Evolutionary conservation across 2,329 filamentous ascomycete genomes (phyloP).

Genomic region (Bisporella sp.): DNA sequence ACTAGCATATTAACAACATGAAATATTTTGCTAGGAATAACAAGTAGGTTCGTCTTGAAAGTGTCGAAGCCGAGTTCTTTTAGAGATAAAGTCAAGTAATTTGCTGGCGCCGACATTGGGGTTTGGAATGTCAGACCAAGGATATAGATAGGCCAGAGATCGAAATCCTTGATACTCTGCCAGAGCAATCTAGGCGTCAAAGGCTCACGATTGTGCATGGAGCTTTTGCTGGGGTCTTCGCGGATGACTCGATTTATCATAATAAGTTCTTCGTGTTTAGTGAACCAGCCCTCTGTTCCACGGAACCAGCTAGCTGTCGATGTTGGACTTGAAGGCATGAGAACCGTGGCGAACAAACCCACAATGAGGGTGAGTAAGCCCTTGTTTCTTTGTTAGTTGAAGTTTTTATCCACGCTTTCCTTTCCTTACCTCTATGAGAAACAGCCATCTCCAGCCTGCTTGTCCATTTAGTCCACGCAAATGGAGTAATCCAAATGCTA

Average conservation of each 20-base stretch:
- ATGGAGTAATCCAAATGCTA: slow-evolving; percentile 17
- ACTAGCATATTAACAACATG: slow-evolving; percentile 35
- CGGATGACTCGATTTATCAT: slow-evolving; percentile 51
- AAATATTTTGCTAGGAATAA: slow-evolving; percentile 47
- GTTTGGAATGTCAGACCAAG: slow-evolving; percentile 41
- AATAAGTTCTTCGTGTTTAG: slow-evolving; percentile 52
- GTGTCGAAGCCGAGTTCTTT: slow-evolving; percentile 50
- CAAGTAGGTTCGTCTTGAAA: slow-evolving; percentile 56
- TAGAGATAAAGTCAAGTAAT: slow-evolving; percentile 54
- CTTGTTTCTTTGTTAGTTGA: slow-evolving; percentile 4
- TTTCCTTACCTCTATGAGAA: slow-evolving; percentile 22
- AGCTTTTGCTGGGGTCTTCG: slow-evolving; percentile 41
- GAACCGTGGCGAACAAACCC: slow-evolving; percentile 14
- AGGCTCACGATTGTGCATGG: slow-evolving; percentile 45
- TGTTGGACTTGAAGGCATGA: slow-evolving; percentile 21
- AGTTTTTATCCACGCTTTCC: background rate
- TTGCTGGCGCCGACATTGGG: slow-evolving; percentile 39
- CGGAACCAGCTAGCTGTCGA: slow-evolving; percentile 43
- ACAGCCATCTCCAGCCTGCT: slow-evolving; percentile 34
- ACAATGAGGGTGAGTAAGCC: slow-evolving; percentile 20
- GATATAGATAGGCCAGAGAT: slow-evolving; percentile 45
- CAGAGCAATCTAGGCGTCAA: slow-evolving; percentile 38
- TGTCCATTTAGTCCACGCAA: slow-evolving; percentile 15
- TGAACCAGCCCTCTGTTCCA: slow-evolving; percentile 55
- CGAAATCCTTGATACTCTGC: slow-evolving; percentile 41